Evolutionary conservation across 2,329 filamentous ascomycete species (phyloP).

Genomic region (Aspergillus sp.): DNA sequence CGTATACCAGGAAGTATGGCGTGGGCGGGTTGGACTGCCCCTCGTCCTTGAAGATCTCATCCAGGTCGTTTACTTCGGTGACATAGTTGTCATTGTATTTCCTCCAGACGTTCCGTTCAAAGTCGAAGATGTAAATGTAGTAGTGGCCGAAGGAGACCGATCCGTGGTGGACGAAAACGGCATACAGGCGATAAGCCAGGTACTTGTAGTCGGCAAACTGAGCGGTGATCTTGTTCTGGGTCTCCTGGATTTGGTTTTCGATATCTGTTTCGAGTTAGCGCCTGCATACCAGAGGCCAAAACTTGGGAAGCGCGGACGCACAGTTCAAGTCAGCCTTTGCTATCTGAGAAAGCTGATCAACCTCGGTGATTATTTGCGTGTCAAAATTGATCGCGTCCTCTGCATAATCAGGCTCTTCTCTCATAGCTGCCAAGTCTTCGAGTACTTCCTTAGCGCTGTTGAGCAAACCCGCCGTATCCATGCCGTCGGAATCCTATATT

Average conservation of each 20-base stretch:
- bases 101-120: slow-evolving; percentile 77
- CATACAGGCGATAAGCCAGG: slow-evolving; percentile 79
- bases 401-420: slow-evolving; percentile 30
- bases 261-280: slow-evolving; percentile 27
- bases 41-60: slow-evolving; percentile 68
- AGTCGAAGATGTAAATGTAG: slow-evolving; percentile 95
- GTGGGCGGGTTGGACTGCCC: slow-evolving; percentile 66
- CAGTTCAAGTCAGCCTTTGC: slow-evolving; percentile 51
- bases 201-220: slow-evolving; percentile 66
- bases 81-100: slow-evolving; percentile 92
- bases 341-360: slow-evolving; percentile 49
- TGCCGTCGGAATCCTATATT: slow-evolving; percentile 24
- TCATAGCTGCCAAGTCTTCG: slow-evolving; percentile 41
- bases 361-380: slow-evolving; percentile 39
- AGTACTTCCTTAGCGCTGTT: slow-evolving; percentile 46
- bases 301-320: slow-evolving; percentile 24
- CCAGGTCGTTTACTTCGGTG: slow-evolving; percentile 63
- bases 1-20: slow-evolving; percentile 81
- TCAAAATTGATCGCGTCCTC: slow-evolving; percentile 49
- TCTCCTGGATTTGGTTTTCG: slow-evolving; percentile 51
- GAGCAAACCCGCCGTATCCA: slow-evolving; percentile 36
- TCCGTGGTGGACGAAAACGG: slow-evolving; percentile 85
- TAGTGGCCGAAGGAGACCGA: slow-evolving; percentile 78
- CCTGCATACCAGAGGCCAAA: background rate
- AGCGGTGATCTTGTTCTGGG: slow-evolving; percentile 52